Base-by-base conservation (phyloP, 441 rosid species). In the Arabidopsis lyrata region DNA sequence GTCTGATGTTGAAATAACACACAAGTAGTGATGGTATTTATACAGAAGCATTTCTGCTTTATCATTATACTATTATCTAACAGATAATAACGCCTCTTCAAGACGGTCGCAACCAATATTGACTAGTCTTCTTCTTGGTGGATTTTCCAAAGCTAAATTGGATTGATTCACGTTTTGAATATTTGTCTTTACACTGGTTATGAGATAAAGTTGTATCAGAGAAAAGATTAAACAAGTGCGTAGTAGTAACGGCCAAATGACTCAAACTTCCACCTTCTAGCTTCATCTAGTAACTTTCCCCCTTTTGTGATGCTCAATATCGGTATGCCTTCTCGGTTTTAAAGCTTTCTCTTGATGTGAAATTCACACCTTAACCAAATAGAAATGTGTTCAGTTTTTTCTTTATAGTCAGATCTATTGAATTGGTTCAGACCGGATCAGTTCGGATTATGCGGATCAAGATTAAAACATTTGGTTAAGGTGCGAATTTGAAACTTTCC, bases 21-120 rank as follows among this genome's bases (percentile, higher is more conserved):
- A 63, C 56, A 56, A 39, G 72, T 63, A 63, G 55, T 56, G 76
- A 20, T 70, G 62, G 56, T 76, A 76, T 70, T 63, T 76, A 76
- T 63, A 76, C 8, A 63, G 1, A 18, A 59, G 47, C 5, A 49
- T 41, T 18, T 48, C 4, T 36, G 49, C 59, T 11, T 68, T 61
- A 11, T 42, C 54, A 34, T 34, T 2, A 67, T 11, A 59, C 20
- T 59, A 32, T 24, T 61, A 54, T 35, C 27, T 24, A 24, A 24
- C 27, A 24, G 27, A 24, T 24, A 24, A 24, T 24, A 24, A 24
- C 27, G 27, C 27, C 3, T 56, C 47, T 55, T 39, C 22, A 32
- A 38, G 62, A 39, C 72, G 76, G 67, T 70, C 47, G 72, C 62
- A 48, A 36, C 75, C 66, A 76, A 70, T 20, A 70, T 70, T 76